phyloP scores from a whole-genome alignment of 1,284 basidiomycete genomes.

The Ceratobasidium theobromae region DNA sequence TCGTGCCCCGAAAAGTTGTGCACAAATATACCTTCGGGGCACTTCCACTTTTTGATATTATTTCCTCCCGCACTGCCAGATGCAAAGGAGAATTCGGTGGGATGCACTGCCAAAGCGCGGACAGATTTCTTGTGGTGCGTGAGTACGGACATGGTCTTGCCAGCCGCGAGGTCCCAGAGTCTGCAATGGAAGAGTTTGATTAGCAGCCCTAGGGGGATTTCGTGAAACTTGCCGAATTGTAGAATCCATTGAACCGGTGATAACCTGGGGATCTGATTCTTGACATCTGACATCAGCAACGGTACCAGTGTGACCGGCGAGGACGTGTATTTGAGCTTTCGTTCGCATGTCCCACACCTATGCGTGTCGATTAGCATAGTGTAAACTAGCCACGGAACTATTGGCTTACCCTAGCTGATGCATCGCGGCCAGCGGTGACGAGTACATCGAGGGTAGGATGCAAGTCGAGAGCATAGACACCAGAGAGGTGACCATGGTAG shows the following conservation, averaged over 20 bases:
- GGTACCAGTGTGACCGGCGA: slow-evolving; percentile 91
- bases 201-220: neutral
- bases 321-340: slow-evolving; percentile 91
- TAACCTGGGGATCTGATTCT: slow-evolving; percentile 95
- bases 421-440: slow-evolving; percentile 93
- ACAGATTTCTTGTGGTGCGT: slow-evolving; percentile 99
- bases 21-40: slow-evolving; percentile 92
- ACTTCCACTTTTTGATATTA: slow-evolving; percentile 99
- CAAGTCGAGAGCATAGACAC: slow-evolving; percentile 86
- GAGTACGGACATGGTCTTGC: slow-evolving; percentile 91
- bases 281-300: slow-evolving; percentile 94
- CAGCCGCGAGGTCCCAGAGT: slow-evolving; percentile 98
- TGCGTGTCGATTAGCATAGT: neutral
- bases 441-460: slow-evolving; percentile 96
- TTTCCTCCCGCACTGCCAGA: slow-evolving; percentile 93
- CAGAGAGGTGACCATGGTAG: slow-evolving; percentile 96
- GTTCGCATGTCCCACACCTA: slow-evolving; percentile 97
- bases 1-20: slow-evolving; percentile 96
- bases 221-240: slow-evolving; percentile 72
- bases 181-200: slow-evolving; percentile 46
- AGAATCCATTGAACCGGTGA: slow-evolving; percentile 97
- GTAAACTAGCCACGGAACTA: neutral
- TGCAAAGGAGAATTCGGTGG: slow-evolving; percentile 95
- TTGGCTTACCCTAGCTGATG: slow-evolving; percentile 73
- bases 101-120: slow-evolving; percentile 89